Evolutionary conservation across 2,329 filamentous ascomycete species (phyloP), one percentile per base, ranked within the genome.

Genomic region (Hysterium pulicare): DNA sequence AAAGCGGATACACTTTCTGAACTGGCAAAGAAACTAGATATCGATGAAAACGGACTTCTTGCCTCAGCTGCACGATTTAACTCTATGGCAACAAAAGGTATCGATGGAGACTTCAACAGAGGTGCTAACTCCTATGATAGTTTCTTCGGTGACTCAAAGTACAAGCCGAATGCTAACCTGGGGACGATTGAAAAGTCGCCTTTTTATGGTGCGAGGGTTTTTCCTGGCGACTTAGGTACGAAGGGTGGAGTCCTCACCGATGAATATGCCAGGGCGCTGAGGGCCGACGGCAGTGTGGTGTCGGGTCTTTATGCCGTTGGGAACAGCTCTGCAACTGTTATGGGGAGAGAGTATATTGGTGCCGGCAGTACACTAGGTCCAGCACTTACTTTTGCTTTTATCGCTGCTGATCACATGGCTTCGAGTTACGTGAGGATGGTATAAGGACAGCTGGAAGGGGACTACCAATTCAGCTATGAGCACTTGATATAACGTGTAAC

Each of bases 231-330:
- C 41, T 43, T 67, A 13, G 61, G 66, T 3, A 69, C 63, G 17
- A 67, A 66, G 49, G 62, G 65, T 5, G 65, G 67, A 2, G 40
- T 70, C 3, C 20, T 65, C 33, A 67, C 64, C 1, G 59, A 69
- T 38, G 58, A 66, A 38, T 31, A 48, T 37, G 57, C 52, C 2
- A 45, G 59, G 26, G 63, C 55, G 5, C 11, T 66, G 26, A 53
- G 42, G 11, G 30, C 50, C 6, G 37, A 47, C 13, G 47, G 41
- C 9, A 36, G 49, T 11, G 32, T 45, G 1, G 61, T 66, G 17
- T 22, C 39, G 17, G 64, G 62, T 1, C 50, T 69, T 2, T 68
- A 69, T 45, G 64, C 60, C 0, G 56, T 58, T 5, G 66, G 67
- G 5, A 65, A 64, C 41, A 55, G 53, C 1, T 53, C 59, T 3